Percentiles rank a stretch among this genome's conserved stretches.
These are phyloP conservation scores for Ceraceosorus bombacis DNA, from an alignment of 1,284 basidiomycete species.

Conservation along the genomic window DNA sequence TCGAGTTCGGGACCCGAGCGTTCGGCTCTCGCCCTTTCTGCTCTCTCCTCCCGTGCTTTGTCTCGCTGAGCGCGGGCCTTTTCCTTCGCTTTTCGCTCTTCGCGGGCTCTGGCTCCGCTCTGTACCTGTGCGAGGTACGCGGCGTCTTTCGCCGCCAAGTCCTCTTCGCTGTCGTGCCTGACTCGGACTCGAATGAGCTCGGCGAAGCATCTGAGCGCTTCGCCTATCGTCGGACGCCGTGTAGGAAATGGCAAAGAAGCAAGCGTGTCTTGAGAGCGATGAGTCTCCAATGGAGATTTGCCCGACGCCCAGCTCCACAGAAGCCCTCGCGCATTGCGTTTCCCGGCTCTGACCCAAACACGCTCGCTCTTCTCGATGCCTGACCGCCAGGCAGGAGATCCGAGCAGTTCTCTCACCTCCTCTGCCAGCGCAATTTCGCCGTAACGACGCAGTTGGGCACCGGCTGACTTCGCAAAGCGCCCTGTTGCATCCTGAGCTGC, in stretches of 20 bases:
- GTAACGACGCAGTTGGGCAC: slow-evolving; percentile 85
- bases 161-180: slow-evolving; percentile 76
- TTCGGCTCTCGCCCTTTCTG: slow-evolving; percentile 5
- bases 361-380: slow-evolving; percentile 38
- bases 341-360: slow-evolving; percentile 41
- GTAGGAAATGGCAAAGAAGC: slow-evolving; percentile 37
- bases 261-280: slow-evolving; percentile 47
- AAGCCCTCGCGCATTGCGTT: slow-evolving; percentile 35
- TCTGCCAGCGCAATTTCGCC: slow-evolving; percentile 87
- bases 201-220: slow-evolving; percentile 75
- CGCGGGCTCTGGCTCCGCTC: slow-evolving; percentile 6
- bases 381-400: slow-evolving; percentile 32
- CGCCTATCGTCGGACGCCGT: slow-evolving; percentile 69
- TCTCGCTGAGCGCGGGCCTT: slow-evolving; percentile 7
- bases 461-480: slow-evolving; percentile 90
- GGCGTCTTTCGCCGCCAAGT: slow-evolving; percentile 57
- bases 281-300: slow-evolving; percentile 39
- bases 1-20: slow-evolving; percentile 1
- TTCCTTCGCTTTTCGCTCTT: slow-evolving; percentile 7
- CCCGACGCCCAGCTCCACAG: slow-evolving; percentile 43
- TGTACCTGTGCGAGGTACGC: slow-evolving; percentile 15
- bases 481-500: slow-evolving; percentile 76
- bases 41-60: background rate
- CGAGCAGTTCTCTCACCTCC: slow-evolving; percentile 53
- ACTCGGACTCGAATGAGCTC: slow-evolving; percentile 80